Conservation (phyloP, 805 yeast species). For the Maudiozyma turicensis region DNA sequence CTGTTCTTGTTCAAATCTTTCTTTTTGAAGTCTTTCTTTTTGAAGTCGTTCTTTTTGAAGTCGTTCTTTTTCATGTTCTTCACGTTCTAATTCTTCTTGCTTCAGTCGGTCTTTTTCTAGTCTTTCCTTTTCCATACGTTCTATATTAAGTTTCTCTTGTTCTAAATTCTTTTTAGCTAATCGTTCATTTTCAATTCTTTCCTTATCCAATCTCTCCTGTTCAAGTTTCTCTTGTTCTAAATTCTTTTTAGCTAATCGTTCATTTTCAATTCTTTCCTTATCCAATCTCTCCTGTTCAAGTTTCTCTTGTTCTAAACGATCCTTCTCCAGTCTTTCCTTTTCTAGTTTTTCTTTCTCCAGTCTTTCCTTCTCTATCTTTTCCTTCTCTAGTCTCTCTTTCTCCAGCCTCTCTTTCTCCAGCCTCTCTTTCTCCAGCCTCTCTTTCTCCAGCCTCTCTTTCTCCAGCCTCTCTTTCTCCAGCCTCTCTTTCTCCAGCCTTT, state of each 20-base stretch:
- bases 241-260: background rate
- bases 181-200: background rate
- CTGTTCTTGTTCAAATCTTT: background rate
- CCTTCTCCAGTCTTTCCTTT: background rate
- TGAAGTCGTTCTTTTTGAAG: background rate
- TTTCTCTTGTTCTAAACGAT: background rate
- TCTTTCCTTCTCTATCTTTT: background rate
- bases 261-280: background rate
- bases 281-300: background rate
- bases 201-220: background rate
- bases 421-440: conserved; percentile 1
- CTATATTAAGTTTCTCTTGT: background rate
- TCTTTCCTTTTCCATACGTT: background rate
- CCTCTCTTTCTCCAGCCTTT: background rate
- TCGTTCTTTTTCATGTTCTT: background rate
- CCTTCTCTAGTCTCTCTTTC: background rate
- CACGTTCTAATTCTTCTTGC: background rate
- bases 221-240: background rate
- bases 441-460: background rate
- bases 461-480: background rate
- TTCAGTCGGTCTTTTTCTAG: background rate
- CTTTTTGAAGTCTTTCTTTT: background rate
- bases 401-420: background rate
- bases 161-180: background rate
- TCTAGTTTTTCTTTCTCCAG: background rate